Base-by-base conservation (phyloP, 495 filamentous ascomycete species). In the Aspergillus sclerotioniger region DNA sequence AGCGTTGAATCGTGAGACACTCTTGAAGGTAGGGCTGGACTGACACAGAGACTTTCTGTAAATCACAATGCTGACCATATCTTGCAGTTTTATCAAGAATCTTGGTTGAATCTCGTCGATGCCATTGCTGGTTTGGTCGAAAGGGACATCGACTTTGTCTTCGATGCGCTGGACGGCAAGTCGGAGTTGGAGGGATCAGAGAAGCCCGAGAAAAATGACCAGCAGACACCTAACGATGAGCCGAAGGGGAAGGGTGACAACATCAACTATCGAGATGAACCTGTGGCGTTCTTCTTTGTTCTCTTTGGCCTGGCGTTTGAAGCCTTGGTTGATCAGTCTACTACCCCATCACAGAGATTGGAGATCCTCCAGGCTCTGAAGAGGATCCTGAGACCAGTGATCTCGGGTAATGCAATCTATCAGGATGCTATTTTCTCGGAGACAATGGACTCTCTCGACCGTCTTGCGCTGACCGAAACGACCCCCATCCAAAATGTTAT, bases 211-310 rank as follows among this genome's bases (percentile, higher is more conserved):
- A 53, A 71, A 15, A 53, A 60, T 7, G 83, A 86, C 52, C 75
- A 82, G 10, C 73, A 84, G 20, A 71, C 67, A 1, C 65, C 79
- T 5, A 63, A 65, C 20, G 65, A 55, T 20, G 60, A 75, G 17
- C 63, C 73, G 3, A 82, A 86, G 66, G 84, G 76, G 4, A 79
- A 80, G 58, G 82, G 84, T 13, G 75, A 80, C 52, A 88, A 91
- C 62, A 98, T 99, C 71, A 96, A 97, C 66, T 98, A 98, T 66
- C 90, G 94, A 17, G 93, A 97, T 67, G 95, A 99, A 67, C 94
- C 94, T 0, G 91, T 97, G 15, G 94, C 94, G 0, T 99, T 99
- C 79, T 99, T 99, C 74, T 99, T 99, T 63, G 92, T 99, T 9
- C 81, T 99, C 1, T 99, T 97, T 65, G 94, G 94, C 21, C 87